Evolutionary conservation across 495 filamentous ascomycete genomes (phyloP), one percentile per base, ranked within the genome.

Genomic region (Daldinia childiae): DNA sequence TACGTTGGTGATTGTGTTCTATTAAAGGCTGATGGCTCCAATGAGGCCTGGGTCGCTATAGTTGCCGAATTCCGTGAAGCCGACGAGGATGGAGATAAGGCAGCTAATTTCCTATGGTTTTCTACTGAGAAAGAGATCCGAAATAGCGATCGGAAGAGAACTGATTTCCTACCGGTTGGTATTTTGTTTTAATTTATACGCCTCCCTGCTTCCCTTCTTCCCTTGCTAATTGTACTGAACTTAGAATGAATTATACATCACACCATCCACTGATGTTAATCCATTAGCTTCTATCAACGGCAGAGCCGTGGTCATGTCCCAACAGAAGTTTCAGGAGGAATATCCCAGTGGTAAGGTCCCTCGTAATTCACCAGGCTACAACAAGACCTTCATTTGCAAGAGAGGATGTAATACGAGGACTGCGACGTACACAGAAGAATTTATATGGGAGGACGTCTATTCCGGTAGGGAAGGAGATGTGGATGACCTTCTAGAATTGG

Each of bases 221-320:
- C 43, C n/a, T 71, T 48, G 64, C 64, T 74, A 60, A 68, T 55
- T 26, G 0, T 26, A 3, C 36, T 24, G 34, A 27, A 3, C 17
- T 29, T 58, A 91, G 82, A 96, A 97, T 73, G 95, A 99, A 80
- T 85, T 97, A 19, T 99, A 98, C 74, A 88, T 98, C 45, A 96
- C 94, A 0, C 85, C 92, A 0, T 87, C 89, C 15, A 94, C 90
- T 77, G 96, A 99, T 72, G 77, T 88, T 43, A 97, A 97, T 72
- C 87, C 95, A 21, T 81, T 99, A n/a, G 86, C 85, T 1, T 95
- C 93, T 0, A 95, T 98, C 78, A 97, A 94, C 76, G 96, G 94
- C 52, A 94, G 90, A 66, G 95, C 93, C 1, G 86, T 75, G 6
- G 85, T 99, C 15, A 82, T 97, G 81, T 98, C 95, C 0, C 84